Evolutionary conservation across 495 filamentous ascomycete species (phyloP), one percentile per base, ranked within the genome.

Genomic region (Xylaria nigripes): DNA sequence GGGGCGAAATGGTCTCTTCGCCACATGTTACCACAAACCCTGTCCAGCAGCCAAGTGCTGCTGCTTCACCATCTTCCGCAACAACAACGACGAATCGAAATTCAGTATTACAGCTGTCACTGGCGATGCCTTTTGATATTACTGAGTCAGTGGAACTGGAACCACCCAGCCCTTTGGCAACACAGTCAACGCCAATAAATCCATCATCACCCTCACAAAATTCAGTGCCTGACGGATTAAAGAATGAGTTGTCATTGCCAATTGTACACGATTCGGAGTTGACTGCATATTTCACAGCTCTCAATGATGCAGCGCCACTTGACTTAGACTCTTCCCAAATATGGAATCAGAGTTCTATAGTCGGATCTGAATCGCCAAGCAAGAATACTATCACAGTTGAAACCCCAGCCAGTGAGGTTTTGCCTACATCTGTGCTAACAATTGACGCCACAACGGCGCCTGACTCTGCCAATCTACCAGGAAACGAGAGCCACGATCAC

Each of bases 1-100:
- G 77, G 77, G 77, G 77, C 13, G 77, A 80, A 51, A 77, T 80
- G 76, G 68, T 80, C 1, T 70, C 72, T 8, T 78, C 77, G 1
- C 76, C 77, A 24, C 54, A 54, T 5, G 55, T 58, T 6, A 24
- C 49, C 63, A 0, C 51, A 56, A 23, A 27, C 18, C 15, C 44
- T 43, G 27, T 10, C 16, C 1, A 49, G n/a, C n/a, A n/a, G n/a
- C n/a, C n/a, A n/a, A n/a, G n/a, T 42, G 8, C 49, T 25, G n/a
- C 45, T 19, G 24, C 38, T 16, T 36, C 27, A 15, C 16, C 52
- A 4, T 18, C 25, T 55, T 18, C 45, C n/a, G 21, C 44, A 25
- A 16, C 27, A 19, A 3, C 10, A 13, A 34, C 29, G 6, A 41
- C 50, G 32, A 49, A 38, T n/a, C 50, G 43, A 7, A 51, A 44